Evolutionary conservation across 2,329 filamentous ascomycete genomes (phyloP), one percentile per base, ranked within the genome.

Genomic region (Alternaria conjuncta): DNA sequence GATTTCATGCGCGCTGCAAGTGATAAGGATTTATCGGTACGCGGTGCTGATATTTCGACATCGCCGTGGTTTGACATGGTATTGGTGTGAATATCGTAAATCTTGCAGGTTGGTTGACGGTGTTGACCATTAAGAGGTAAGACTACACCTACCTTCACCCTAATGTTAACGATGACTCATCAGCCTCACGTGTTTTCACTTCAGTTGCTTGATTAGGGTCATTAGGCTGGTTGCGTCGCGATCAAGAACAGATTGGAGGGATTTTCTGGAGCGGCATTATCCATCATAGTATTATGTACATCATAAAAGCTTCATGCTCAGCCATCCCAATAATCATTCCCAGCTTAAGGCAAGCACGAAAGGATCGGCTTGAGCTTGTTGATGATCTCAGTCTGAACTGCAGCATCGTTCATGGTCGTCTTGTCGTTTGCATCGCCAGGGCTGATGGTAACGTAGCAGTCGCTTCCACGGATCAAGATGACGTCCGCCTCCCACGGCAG

Each of bases 391-490:
- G 62, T 67, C 54, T 74, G 71, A 43, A 71, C 61, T 25, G 69
- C 68, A 3, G 80, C 84, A 45, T 83, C 83, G 62, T 83, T 75
- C 0, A 85, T 86, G 55, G 89, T 90, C 2, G 83, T 83, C 84
- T 91, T 92, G 61, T 88, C 85, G 3, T 75, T 79, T 11, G 88
- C 86, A 69, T 87, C 81, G 0, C 87, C 90, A 5, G 90, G 85
- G 65, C 88, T 91, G 47, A 92, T 83, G 44, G 87, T 87, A 18
- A 87, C 86, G 75, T 85, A 88, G 73, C 90, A 92, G 26, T 60
- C 61, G 10, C 53, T 60, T 0, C 86, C 87, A 2, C 77, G 79
- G 2, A 81, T 78, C 2, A 81, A 68, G 4, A 86, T 78, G 0
- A 92, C 87, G 4, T 80, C 79, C 0, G 77, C 78, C 81, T 92